Evolutionary conservation across 495 filamentous ascomycete genomes (phyloP).

Genomic region (Penicillium daleae): DNA sequence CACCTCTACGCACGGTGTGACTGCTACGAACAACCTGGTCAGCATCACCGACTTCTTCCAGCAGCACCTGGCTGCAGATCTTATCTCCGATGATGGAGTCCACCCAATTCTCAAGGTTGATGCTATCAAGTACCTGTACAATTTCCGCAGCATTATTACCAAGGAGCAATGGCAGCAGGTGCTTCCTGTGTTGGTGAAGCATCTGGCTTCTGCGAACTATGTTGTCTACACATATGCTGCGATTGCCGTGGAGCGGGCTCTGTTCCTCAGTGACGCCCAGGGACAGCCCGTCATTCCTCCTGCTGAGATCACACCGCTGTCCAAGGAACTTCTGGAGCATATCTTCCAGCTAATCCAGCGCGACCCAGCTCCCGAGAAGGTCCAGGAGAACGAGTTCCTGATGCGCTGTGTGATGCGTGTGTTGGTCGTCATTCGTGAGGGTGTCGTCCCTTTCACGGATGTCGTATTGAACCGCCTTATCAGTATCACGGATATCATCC

Average conservation of each 20-base stretch:
- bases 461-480: slow-evolving; percentile 76
- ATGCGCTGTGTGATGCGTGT: slow-evolving; percentile 99
- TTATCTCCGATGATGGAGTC: slow-evolving; percentile 65
- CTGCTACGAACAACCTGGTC: slow-evolving; percentile 79
- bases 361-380: slow-evolving; percentile 79
- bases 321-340: slow-evolving; percentile 85
- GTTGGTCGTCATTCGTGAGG: slow-evolving; percentile 86
- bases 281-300: slow-evolving; percentile 76
- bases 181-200: slow-evolving; percentile 86
- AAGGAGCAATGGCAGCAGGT: slow-evolving; percentile 86
- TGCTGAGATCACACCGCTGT: slow-evolving; percentile 71
- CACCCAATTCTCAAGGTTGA: slow-evolving; percentile 93
- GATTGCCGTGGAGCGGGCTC: slow-evolving; percentile 86
- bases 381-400: slow-evolving; percentile 98
- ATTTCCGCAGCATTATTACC: slow-evolving; percentile 87
- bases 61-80: slow-evolving; percentile 81
- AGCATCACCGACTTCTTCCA: slow-evolving; percentile 93
- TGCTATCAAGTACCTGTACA: slow-evolving; percentile 95
- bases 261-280: slow-evolving; percentile 75
- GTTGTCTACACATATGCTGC: slow-evolving; percentile 97
- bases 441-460: slow-evolving; percentile 69
- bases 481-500: slow-evolving; percentile 84
- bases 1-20: slow-evolving; percentile 84
- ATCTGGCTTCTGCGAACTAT: slow-evolving; percentile 83
- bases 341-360: slow-evolving; percentile 90